Evolutionary conservation across 2,329 filamentous ascomycete species (phyloP).

Genomic region (Fusarium chlamydosporum): DNA sequence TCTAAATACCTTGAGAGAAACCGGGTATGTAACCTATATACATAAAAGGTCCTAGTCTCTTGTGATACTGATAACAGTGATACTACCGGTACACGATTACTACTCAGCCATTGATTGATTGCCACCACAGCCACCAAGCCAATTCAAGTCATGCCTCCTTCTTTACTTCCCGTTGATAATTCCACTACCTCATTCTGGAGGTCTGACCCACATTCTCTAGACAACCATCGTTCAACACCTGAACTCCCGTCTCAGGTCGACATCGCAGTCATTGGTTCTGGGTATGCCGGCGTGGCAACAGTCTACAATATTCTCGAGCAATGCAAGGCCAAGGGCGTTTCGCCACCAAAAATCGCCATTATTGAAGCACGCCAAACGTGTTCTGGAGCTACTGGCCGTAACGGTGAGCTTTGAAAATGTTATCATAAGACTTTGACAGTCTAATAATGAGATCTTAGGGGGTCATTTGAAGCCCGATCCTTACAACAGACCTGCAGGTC

Average conservation of each 20-base stretch:
- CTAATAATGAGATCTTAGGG: not conserved
- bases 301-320: slow-evolving; percentile 7
- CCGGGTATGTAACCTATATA: not conserved
- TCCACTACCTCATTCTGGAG: slow-evolving; percentile 15
- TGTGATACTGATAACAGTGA: not conserved
- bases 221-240: slow-evolving; percentile 9
- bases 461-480: slow-evolving; percentile 6
- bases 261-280: slow-evolving; percentile 5
- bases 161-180: not conserved
- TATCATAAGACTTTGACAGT: rapidly evolving
- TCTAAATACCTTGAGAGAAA: not conserved
- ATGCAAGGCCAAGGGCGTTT: not conserved
- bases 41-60: not conserved
- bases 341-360: not conserved
- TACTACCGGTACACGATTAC: not conserved
- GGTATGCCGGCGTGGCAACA: slow-evolving; percentile 7
- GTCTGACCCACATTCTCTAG: not conserved
- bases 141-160: slow-evolving; percentile 3
- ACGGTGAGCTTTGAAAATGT: not conserved
- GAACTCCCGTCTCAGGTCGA: not conserved
- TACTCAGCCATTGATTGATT: not conserved
- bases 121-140: not conserved
- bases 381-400: slow-evolving; percentile 11
- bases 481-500: not conserved
- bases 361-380: slow-evolving; percentile 18